These are phyloP conservation scores for Saccharum officinarum DNA, from an alignment of 176 grass and related monocot genomes.

Conservation along the genomic window DNA sequence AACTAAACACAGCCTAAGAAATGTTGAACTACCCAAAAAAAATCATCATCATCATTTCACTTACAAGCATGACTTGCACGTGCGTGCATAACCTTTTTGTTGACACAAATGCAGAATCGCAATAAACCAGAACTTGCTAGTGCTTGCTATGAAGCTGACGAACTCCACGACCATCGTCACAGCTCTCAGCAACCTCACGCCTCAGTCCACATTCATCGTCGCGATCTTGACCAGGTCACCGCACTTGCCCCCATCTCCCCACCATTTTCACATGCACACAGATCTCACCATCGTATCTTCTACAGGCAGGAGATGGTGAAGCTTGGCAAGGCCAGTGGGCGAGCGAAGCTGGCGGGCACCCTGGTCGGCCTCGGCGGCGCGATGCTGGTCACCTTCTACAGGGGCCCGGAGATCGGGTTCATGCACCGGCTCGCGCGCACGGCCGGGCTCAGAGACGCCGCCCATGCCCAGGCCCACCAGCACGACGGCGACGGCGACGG, in stretches of 20 bases:
- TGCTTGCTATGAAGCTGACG: slow-evolving; percentile 53
- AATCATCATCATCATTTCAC: no score
- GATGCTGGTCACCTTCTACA: slow-evolving; percentile 71
- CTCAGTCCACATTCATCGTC: slow-evolving; percentile 61
- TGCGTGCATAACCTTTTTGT: background rate
- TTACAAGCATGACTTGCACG: background rate
- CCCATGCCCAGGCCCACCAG: no score
- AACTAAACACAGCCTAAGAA: no score
- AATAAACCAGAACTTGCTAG: slow-evolving; percentile 46
- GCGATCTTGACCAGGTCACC: slow-evolving; percentile 48
- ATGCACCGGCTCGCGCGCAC: background rate
- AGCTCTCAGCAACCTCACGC: slow-evolving; percentile 56
- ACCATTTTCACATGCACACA: no score
- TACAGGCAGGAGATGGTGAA: slow-evolving; percentile 46
- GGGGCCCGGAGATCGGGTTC: slow-evolving; percentile 35
- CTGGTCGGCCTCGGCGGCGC: slow-evolving; percentile 51
- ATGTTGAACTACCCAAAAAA: no score
- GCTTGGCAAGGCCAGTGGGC: slow-evolving; percentile 36
- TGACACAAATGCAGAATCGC: slow-evolving; percentile 33
- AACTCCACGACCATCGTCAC: slow-evolving; percentile 52
- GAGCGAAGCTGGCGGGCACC: slow-evolving; percentile 54
- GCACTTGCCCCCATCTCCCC: no score
- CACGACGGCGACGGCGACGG: background rate
- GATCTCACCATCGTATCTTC: no score
- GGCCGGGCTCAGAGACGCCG: background rate